phyloP scores from a whole-genome alignment of 2,329 filamentous ascomycete genomes.

The Fusarium beomiforme region DNA sequence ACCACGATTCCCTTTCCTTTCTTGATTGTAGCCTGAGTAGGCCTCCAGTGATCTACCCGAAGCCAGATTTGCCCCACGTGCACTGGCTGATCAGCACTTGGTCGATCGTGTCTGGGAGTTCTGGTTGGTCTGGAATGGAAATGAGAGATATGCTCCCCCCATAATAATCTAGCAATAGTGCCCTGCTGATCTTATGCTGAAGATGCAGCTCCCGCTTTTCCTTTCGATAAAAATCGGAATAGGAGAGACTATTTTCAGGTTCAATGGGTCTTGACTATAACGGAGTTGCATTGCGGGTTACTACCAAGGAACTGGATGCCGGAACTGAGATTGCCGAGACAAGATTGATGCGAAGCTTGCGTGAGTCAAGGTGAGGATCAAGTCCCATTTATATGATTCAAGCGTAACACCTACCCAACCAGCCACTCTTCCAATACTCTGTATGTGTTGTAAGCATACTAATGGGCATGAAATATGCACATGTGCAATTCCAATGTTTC shows the following conservation, averaged over 20 bases:
- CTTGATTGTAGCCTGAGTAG: background rate
- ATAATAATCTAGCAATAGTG: background rate
- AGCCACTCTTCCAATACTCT: background rate
- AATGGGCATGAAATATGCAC: accelerated
- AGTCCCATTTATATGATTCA: background rate
- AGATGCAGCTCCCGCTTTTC: background rate
- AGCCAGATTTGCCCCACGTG: background rate
- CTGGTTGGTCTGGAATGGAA: conserved; percentile 6
- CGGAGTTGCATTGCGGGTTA: background rate
- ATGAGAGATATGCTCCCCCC: conserved; percentile 14
- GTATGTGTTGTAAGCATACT: too few species aligned
- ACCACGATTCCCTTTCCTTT: background rate
- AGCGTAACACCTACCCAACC: background rate
- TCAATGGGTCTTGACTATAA: background rate
- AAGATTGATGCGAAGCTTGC: background rate
- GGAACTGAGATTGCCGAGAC: conserved; percentile 4
- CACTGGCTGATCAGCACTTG: conserved; percentile 1
- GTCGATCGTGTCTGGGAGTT: background rate
- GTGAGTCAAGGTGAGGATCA: background rate
- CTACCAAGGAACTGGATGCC: background rate
- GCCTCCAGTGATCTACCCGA: background rate
- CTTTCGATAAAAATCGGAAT: background rate
- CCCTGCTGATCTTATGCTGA: background rate
- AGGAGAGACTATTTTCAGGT: background rate
- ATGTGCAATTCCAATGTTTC: accelerated